These are phyloP conservation scores for Chaetomium olivaceum DNA, from an alignment of 2,329 filamentous ascomycete genomes.

Conservation along the genomic window DNA sequence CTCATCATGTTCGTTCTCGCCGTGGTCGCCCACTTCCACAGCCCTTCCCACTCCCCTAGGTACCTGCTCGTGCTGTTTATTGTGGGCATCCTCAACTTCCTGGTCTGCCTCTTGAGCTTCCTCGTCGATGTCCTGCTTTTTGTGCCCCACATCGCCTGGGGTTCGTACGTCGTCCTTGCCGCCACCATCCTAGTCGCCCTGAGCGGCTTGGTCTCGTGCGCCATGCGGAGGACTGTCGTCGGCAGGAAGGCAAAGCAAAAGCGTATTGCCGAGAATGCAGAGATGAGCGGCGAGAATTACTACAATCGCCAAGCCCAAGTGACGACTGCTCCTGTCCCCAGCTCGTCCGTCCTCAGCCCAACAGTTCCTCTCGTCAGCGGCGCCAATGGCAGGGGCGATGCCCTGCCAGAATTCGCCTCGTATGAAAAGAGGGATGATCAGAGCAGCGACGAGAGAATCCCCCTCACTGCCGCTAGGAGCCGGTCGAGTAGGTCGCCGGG, in stretches of 20 bases:
- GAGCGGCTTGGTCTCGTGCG: constrained; percentile 83
- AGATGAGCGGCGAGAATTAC: constrained; percentile 95
- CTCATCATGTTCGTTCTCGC: constrained; percentile 82
- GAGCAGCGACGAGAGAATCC: constrained; percentile 68
- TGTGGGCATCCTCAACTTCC: constrained; percentile 78
- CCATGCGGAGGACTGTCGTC: constrained; percentile 90
- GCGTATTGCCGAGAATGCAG: constrained; percentile 87
- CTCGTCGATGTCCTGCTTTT: constrained; percentile 92
- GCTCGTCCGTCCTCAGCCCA: constrained; percentile 52
- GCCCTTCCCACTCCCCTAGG: constrained; percentile 83
- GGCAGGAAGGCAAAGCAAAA: constrained; percentile 91
- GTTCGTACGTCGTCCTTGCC: constrained; percentile 87
- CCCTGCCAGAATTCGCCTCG: constrained; percentile 58
- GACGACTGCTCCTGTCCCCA: constrained; percentile 41
- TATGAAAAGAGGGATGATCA: constrained; percentile 66
- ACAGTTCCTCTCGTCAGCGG: constrained; percentile 60
- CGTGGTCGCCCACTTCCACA: constrained; percentile 79
- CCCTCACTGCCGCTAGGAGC: constrained; percentile 62
- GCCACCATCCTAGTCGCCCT: constrained; percentile 81
- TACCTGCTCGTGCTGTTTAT: constrained; percentile 86
- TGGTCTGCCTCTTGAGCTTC: constrained; percentile 83
- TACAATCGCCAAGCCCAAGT: constrained; percentile 70
- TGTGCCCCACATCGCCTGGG: constrained; percentile 90
- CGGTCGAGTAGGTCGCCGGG: constrained; percentile 60
- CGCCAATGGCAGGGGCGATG: constrained; percentile 52